Base-by-base conservation (phyloP, 495 filamentous ascomycete species). In the Chaetomium cochliodes region DNA sequence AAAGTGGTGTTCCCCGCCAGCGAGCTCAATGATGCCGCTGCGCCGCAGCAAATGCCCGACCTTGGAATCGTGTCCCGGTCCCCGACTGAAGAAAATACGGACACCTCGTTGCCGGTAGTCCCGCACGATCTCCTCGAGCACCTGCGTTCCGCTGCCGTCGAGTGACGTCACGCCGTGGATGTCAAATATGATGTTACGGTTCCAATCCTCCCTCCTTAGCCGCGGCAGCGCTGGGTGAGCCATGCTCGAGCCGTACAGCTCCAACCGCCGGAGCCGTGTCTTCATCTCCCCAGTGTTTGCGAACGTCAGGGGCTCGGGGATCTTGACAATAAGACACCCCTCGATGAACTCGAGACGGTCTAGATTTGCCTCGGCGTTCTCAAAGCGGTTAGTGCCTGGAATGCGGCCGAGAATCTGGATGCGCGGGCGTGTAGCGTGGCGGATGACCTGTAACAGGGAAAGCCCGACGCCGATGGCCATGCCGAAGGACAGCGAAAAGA, bases 391-490 rank as follows among this genome's bases (percentile, higher is more conserved):
- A 11, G 91, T 93, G 23, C 91, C 92, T 5, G 91, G 88, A 2
- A 97, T 86, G 52, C 92, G 89, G 39, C 96, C 96, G 0, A 99
- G 83, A 72, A 99, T 99, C 78, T 98, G 93, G 69, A 99, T 99
- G 33, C 94, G 90, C 5, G 94, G 92, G 49, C 92, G 87, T 1
- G 96, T 97, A 26, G 86, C 84, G 74, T 97, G 92, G 53, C 88
- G 88, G 71, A 99, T 91, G 41, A 98, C 89, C 44, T 91, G 89
- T 41, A 99, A 82, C 41, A 97, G 81, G 11, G 92, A 96, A 1
- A 97, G 80, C 6, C 91, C 92, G 65, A 97, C 89, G 9, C 93
- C 93, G 20, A 94, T 85, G 20, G 90, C 93, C 73, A 97, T 97
- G 30, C 93, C 93, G 3, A 93, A 78, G 52, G 89, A 84, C 4